Base-by-base conservation (phyloP, 768 basidiomycete genomes). In the Termitomyces sp. region DNA sequence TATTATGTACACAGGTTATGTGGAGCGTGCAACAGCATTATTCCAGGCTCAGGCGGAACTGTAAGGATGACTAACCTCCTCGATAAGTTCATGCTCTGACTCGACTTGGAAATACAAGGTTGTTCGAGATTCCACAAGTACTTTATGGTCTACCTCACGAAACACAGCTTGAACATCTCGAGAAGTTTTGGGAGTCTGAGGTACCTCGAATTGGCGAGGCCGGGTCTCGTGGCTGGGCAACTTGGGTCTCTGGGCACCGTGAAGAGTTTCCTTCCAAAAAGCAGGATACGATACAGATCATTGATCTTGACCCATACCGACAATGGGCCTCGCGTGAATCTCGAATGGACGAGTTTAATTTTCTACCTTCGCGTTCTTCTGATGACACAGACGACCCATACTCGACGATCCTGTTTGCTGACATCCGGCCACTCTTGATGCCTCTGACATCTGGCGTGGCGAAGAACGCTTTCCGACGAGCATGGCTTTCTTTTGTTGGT, bases 181-280 rank as follows among this genome's bases (percentile, higher is more conserved):
- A 92, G 74, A 84, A 86, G 55, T 94, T 90, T 69, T 94, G 92
- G 92, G 92, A 94, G 55, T 84, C 88, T 4, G 92, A 93, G 72
- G 76, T 74, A 11, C 86, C 86, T n/a, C 86, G 92, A n/a, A 70
- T 87, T 9, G 90, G 91, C 33, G 92, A 94, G 68, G 69, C 72
- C 0, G 75, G 77, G 57, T 84, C 91, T 9, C 76, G 72, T 59
- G 91, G 92, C 28, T 94, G 92, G 91, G 78, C 79, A 15, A 62
- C 74, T 38, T 93, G 90, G 90, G 72, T 81, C 44, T 68, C 75
- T 12, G 74, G 78, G 22, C 78, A 79, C 24, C 78, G 76, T 51
- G 73, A 79, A 36, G 76, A 79, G 32, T 51, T 54, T 22, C 58
- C 60, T 57, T 53, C 65, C 24, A 33, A 60, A 6, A 62, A 62